Base-by-base conservation (phyloP, 1,284 basidiomycete genomes). In the Apiotrichum domesticum region DNA sequence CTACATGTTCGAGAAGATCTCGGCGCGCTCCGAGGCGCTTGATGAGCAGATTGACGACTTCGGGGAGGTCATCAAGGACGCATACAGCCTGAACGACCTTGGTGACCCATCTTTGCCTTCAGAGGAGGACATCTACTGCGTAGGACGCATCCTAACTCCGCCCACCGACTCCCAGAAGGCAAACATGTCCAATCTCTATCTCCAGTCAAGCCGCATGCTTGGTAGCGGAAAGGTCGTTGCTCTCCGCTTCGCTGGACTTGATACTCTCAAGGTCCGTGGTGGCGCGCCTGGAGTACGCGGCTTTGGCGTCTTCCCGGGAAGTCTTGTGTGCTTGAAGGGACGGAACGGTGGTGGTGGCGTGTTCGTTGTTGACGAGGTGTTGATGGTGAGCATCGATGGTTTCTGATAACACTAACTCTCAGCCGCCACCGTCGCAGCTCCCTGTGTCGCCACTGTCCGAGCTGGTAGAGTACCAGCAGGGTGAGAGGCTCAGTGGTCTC, bases 1-100 rank as follows among this genome's bases (percentile, higher is more conserved):
- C 35, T 96, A 96, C 74, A 94, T 95, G 90, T 91, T 88, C 69
- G 91, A 95, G 73, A 91, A 90, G 76, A 80, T 88, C 15, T 83
- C 84, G 1, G 87, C 88, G 67, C 80, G 91, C 40, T 86, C 88
- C 61, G 86, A 87, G 80, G 84, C 58, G 75, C 81, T 96, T 47
- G 92, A 96, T 67, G 85, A 87, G 58, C 80, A 84, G 56, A 90
- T 97, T 66, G 89, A 95, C 65, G 86, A 90, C 53, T 85, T 88
- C 61, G 87, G 84, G 2, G 85, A 87, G 46, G 76, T 85, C 11
- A 79, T 95, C 56, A 81, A 81, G 62, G 81, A 82, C 42, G 82
- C 86, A 59, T 94, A 92, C 70, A 79, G 80, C 0, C 74, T 93
- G 11, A 74, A 51, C 82, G 80, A 90, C 29, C 76, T 94, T 14